Conservation (phyloP, 1,139 yeast genomes). For the Saccharomyces hybrid region DNA sequence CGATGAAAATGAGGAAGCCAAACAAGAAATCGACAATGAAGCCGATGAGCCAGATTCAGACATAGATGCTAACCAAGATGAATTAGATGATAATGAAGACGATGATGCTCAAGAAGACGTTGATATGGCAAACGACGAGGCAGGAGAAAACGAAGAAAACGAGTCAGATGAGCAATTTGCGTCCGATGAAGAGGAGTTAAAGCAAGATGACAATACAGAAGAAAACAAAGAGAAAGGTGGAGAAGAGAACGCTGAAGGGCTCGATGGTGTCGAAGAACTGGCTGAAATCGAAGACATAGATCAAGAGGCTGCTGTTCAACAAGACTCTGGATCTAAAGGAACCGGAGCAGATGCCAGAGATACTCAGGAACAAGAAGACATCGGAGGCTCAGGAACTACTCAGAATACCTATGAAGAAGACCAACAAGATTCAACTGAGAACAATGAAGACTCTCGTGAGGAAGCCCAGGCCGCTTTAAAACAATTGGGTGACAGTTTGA, state of each 20-base stretch:
- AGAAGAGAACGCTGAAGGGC: slow-evolving; percentile 30
- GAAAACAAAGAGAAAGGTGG: slow-evolving; percentile 21
- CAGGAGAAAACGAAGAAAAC: slow-evolving; percentile 22
- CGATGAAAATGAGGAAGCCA: slow-evolving; percentile 28
- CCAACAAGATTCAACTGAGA: slow-evolving; percentile 28
- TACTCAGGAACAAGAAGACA: slow-evolving; percentile 57
- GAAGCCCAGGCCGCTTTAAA: slow-evolving; percentile 75
- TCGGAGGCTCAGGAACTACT: slow-evolving; percentile 66
- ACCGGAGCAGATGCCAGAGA: slow-evolving; percentile 72
- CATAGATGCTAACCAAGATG: slow-evolving; percentile 27
- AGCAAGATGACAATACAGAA: slow-evolving; percentile 8
- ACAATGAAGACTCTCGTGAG: slow-evolving; percentile 58
- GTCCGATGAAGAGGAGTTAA: slow-evolving; percentile 20
- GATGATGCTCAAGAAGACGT: slow-evolving; percentile 24
- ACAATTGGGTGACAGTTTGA: slow-evolving; percentile 82
- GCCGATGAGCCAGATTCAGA: slow-evolving; percentile 26
- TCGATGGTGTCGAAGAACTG: slow-evolving; percentile 41
- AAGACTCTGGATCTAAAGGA: slow-evolving; percentile 62
- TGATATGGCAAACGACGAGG: slow-evolving; percentile 25
- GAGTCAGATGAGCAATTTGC: slow-evolving; percentile 25
- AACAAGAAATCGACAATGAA: slow-evolving; percentile 29
- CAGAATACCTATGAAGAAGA: slow-evolving; percentile 40
- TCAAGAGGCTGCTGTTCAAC: slow-evolving; percentile 62
- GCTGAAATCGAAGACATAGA: slow-evolving; percentile 51
- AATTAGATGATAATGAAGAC: slow-evolving; percentile 26